Evolutionary conservation across 805 yeast genomes (phyloP).

Genomic region (Monosporozyma aquatica): DNA sequence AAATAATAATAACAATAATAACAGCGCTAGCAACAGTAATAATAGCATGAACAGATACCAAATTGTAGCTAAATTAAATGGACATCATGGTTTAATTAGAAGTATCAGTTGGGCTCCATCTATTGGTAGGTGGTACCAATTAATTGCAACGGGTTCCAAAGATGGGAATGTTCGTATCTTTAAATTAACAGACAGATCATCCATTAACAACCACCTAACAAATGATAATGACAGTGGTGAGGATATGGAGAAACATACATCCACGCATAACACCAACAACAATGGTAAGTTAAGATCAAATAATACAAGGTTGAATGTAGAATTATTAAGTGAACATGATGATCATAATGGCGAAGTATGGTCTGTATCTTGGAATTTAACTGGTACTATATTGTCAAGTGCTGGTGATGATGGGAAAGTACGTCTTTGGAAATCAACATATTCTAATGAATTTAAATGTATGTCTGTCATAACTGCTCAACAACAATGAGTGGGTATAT

Average conservation of each 20-base stretch:
- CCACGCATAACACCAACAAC: not conserved
- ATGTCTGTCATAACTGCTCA: slow-evolving; percentile 71
- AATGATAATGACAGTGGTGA: not conserved
- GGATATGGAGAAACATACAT: not conserved
- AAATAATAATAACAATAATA: not conserved
- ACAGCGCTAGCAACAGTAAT: not conserved
- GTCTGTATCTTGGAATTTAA: slow-evolving; percentile 91
- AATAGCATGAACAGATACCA: slow-evolving; percentile 32
- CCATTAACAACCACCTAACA: not conserved
- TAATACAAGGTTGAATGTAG: slow-evolving; percentile 34
- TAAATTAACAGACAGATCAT: slow-evolving; percentile 45
- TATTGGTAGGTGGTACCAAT: slow-evolving; percentile 81
- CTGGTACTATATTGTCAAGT: slow-evolving; percentile 85
- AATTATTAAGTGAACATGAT: slow-evolving; percentile 54
- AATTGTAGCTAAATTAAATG: slow-evolving; percentile 60
- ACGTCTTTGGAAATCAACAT: slow-evolving; percentile 84
- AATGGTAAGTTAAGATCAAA: not conserved
- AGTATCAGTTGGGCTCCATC: slow-evolving; percentile 95
- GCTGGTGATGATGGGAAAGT: slow-evolving; percentile 95
- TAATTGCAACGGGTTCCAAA: slow-evolving; percentile 91
- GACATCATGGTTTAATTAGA: slow-evolving; percentile 78
- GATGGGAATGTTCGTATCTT: slow-evolving; percentile 88
- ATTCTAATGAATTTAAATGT: slow-evolving; percentile 80
- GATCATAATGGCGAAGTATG: slow-evolving; percentile 88
- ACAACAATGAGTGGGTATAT: slow-evolving; percentile 14